phyloP scores from a whole-genome alignment of 139 green algal species.

The Nannochloris sp. region DNA sequence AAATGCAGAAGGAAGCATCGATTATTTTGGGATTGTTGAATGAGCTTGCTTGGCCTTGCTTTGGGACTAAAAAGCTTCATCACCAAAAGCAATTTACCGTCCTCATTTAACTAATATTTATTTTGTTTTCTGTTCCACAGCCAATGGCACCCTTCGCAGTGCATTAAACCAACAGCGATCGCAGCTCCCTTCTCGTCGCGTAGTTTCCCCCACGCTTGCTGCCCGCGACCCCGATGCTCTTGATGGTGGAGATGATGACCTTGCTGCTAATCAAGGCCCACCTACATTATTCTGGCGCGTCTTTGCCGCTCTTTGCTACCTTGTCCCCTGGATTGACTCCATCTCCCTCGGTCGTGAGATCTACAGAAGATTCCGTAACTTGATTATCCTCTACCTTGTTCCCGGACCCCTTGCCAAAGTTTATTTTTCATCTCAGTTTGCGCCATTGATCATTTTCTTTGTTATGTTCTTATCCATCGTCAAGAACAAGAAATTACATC shows the following conservation, averaged over 20 bases:
- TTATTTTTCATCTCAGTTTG: slow-evolving; percentile 59
- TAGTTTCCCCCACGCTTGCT: not conserved
- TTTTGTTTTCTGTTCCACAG: not conserved
- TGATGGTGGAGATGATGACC: slow-evolving; percentile 7
- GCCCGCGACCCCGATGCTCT: slow-evolving; percentile 15
- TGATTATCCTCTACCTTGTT: slow-evolving; percentile 37
- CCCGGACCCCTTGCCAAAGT: slow-evolving; percentile 37
- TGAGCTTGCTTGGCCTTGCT: no score
- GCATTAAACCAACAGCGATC: not conserved
- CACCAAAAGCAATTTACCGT: no score
- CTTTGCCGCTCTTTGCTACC: slow-evolving; percentile 47
- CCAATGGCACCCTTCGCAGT: slow-evolving; percentile 8
- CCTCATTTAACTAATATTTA: not conserved
- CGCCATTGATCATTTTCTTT: slow-evolving; percentile 73
- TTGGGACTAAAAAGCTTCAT: no score
- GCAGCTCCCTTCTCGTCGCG: not conserved
- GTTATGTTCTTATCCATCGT: slow-evolving; percentile 63
- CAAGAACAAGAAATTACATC: slow-evolving; percentile 64
- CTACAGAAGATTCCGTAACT: slow-evolving; percentile 37
- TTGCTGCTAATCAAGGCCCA: slow-evolving; percentile 17
- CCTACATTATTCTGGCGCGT: slow-evolving; percentile 44
- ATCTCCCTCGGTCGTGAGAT: slow-evolving; percentile 31
- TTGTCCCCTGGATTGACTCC: slow-evolving; percentile 64
- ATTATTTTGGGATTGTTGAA: no score
- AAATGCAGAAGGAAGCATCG: not conserved